Base-by-base conservation (phyloP, 345 rosid genomes). In the Reutealis trisperma region DNA sequence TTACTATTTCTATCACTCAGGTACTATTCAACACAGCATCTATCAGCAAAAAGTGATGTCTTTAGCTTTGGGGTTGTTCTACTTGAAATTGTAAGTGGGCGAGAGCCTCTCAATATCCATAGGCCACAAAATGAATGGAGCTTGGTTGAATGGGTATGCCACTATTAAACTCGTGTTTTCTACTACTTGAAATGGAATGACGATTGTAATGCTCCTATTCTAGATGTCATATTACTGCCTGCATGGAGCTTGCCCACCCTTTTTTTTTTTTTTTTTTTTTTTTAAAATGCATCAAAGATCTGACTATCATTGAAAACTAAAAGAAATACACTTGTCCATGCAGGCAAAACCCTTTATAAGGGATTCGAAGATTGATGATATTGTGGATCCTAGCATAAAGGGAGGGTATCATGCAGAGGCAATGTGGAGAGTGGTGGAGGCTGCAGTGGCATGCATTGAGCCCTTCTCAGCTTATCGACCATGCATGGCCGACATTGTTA, bases 351-450 rank as follows among this genome's bases (percentile, higher is more conserved):
- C 86, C 19, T 84, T 72, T 25, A 86, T 88, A 77, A 88, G 93
- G 71, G 95, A 88, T 45, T 88, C 90, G 63, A 87, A 76, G 88
- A 91, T 89, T 19, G 92, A 91, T 34, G 95, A 91, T 80, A 88
- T 89, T 32, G 93, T 91, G 64, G 93, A 91, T 75, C 95, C 89
- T 14, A 82, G 67, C 85, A 81, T 85, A 62, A 91, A 89, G 70
- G 94, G 90, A 37, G 85, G 82, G 76, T 91, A 89, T 84, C 95
- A 89, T 45, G 88, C 88, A 22, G 95, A 89, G 87, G 94, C 92
- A 30, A 84, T 91, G 90, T 91, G 94, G 92, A 87, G 91, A 75
- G 92, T 89, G 70, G 91, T 91, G 18, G 94, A 89, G 85, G 91
- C 86, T 73, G 95, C 93, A 15, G 72, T 87, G 84, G 85, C 91